phyloP scores from a whole-genome alignment of 75 land plant genomes.

The Pinus taeda region DNA sequence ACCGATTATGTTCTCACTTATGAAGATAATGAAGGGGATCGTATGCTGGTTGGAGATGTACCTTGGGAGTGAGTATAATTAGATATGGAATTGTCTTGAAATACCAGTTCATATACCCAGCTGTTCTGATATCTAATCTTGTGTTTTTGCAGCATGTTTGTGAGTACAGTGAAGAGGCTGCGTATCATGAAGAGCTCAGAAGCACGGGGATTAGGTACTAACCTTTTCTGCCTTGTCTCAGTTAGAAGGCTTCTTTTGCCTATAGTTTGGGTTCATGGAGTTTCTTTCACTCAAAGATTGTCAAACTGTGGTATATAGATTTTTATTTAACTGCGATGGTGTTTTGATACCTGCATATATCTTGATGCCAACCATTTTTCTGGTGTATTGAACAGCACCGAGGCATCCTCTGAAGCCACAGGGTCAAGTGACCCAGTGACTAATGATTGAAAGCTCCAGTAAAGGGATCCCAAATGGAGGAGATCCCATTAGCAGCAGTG shows the following conservation, averaged over 20 bases:
- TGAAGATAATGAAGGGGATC: constrained; percentile 59
- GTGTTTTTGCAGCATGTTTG: constrained; percentile 59
- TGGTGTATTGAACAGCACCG: neutral
- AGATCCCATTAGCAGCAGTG: constrained; percentile 1
- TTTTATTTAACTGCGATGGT: neutral
- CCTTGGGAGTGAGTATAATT: constrained; percentile 45
- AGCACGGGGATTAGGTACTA: constrained; percentile 57
- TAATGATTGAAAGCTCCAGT: neutral
- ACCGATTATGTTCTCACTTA: constrained; percentile 37
- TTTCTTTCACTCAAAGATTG: neutral
- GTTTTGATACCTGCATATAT: neutral
- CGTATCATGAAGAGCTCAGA: constrained; percentile 76
- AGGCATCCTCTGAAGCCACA: constrained; percentile 9
- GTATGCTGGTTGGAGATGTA: constrained; percentile 61
- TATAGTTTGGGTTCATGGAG: neutral
- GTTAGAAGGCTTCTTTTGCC: neutral
- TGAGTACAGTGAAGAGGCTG: constrained; percentile 66
- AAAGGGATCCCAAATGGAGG: neutral
- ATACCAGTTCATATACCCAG: neutral
- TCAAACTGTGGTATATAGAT: neutral
- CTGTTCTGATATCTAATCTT: constrained; percentile 2
- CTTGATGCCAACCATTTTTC: neutral
- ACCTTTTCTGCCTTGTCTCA: neutral
- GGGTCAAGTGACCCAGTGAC: constrained; percentile 10
- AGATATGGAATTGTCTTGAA: neutral